phyloP scores from a whole-genome alignment of 1,284 basidiomycete species.

The Xerocomus minutiporus region DNA sequence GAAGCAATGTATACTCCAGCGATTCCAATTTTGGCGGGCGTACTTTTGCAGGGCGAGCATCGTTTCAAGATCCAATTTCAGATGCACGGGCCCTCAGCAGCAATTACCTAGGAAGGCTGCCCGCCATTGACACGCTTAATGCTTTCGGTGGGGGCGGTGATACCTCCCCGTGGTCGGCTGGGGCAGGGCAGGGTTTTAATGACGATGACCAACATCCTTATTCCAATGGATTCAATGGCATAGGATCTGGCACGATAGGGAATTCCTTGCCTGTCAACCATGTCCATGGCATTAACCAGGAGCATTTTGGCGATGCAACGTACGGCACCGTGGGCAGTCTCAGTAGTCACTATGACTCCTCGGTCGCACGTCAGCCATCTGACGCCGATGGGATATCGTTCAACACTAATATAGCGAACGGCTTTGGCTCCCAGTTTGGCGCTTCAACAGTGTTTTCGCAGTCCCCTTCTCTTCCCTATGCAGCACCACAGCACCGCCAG shows the following conservation, averaged over 20 bases:
- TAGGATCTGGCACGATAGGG: slow-evolving; percentile 17
- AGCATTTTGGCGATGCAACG: slow-evolving; percentile 23
- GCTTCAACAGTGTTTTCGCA: slow-evolving; percentile 24
- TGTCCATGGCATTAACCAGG: slow-evolving; percentile 24
- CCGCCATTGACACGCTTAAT: slow-evolving; percentile 43
- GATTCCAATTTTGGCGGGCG: slow-evolving; percentile 34
- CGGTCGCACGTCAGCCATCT: slow-evolving; percentile 18
- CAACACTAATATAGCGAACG: slow-evolving; percentile 15
- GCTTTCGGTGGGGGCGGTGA: slow-evolving; percentile 34
- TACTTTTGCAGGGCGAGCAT: slow-evolving; percentile 32
- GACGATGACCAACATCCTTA: slow-evolving; percentile 25
- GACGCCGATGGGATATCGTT: slow-evolving; percentile 27
- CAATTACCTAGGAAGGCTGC: slow-evolving; percentile 33
- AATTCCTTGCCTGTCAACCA: slow-evolving; percentile 22
- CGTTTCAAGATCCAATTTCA: slow-evolving; percentile 33
- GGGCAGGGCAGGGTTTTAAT: slow-evolving; percentile 21
- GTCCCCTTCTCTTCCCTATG: slow-evolving; percentile 28
- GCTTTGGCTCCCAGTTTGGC: slow-evolving; percentile 21
- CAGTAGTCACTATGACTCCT: slow-evolving; percentile 21
- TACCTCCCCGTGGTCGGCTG: slow-evolving; percentile 38
- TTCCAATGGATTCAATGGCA: slow-evolving; percentile 24
- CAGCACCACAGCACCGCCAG: slow-evolving; percentile 20
- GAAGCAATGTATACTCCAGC: slow-evolving; percentile 36
- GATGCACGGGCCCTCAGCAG: slow-evolving; percentile 37
- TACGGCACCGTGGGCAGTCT: slow-evolving; percentile 24